Base-by-base conservation (phyloP, 768 basidiomycete species). In the Coprinellus aureogranulatus region DNA sequence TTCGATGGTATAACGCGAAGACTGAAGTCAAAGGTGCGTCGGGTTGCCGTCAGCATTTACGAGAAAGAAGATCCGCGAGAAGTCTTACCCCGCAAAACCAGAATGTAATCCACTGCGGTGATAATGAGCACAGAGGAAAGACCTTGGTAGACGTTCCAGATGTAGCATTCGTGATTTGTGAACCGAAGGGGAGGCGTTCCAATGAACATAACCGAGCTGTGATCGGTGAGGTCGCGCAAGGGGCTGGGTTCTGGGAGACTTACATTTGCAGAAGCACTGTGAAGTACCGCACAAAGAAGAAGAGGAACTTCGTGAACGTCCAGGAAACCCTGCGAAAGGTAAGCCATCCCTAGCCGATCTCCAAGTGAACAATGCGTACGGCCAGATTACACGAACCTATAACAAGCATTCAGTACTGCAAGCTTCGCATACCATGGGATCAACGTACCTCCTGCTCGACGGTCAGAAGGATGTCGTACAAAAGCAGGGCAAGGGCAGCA, bases 91-190 rank as follows among this genome's bases (percentile, higher is more conserved):
- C 78, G 69, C 30, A 78, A 59, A 46, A 78, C 75, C n/a, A 79
- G 67, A 30, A 79, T 68, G 18, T 69, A 69, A 58, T 79, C 78
- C 18, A 77, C 73, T 10, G 62, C 61, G 1, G 62, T 61, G n/a
- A 75, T 63, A 28, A 77, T 62, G 1, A 61, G 47, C 4, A 69
- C 55, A 12, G 71, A 65, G 10, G 72, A 70, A 9, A 71, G 67
- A 14, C 70, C 75, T 66, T 77, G 76, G 54, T 72, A 77, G 23
- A 77, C 66, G 61, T 77, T 70, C 77, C 76, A 79, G 53, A 77
- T 73, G 62, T 70, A 79, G 62, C 77, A 79, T 37, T 72, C 75
- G 54, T 74, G 71, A 8, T 59, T 54, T 2, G 76, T 72, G 60
- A 77, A 78, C 41, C 72, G 67, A 44, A 77, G 72, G 4, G 59